phyloP scores from a whole-genome alignment of 768 basidiomycete genomes.

The Lactarius quietus region DNA sequence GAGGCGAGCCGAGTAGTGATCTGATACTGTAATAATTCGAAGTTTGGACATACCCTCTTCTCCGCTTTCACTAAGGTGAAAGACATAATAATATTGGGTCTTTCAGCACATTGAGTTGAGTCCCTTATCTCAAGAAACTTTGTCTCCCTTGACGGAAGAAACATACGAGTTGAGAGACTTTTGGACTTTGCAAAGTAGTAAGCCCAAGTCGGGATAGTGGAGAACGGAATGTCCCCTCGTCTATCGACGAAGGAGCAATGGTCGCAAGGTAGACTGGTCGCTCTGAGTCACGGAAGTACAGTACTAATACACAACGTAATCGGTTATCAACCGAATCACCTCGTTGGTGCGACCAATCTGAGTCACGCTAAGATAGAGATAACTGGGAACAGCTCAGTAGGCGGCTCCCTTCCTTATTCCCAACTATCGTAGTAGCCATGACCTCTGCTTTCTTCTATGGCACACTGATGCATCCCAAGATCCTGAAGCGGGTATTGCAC shows the following conservation, averaged over 20 bases:
- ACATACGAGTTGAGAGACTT: too few species aligned
- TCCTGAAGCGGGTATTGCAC: conserved; percentile 71
- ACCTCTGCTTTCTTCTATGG: conserved; percentile 80
- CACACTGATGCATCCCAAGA: conserved; percentile 83
- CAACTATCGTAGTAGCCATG: conserved; percentile 26
- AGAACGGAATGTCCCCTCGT: too few species aligned
- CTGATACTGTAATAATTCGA: too few species aligned
- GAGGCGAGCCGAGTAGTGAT: neutral
- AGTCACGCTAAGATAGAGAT: too few species aligned
- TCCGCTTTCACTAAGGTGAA: too few species aligned
- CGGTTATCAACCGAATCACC: neutral
- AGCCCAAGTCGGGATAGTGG: neutral
- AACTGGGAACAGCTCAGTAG: neutral
- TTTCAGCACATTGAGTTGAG: neutral
- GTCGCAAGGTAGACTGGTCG: too few species aligned
- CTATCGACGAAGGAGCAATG: too few species aligned
- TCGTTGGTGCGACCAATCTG: too few species aligned
- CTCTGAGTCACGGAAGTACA: too few species aligned
- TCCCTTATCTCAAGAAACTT: neutral
- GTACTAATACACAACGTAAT: neutral
- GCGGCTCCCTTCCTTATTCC: neutral
- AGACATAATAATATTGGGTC: neutral
- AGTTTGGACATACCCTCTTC: too few species aligned
- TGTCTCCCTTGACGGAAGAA: neutral
- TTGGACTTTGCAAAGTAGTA: neutral